Evolutionary conservation across 352 stramenopile species (phyloP).

Genomic region (Phytophthora citrophthora): DNA sequence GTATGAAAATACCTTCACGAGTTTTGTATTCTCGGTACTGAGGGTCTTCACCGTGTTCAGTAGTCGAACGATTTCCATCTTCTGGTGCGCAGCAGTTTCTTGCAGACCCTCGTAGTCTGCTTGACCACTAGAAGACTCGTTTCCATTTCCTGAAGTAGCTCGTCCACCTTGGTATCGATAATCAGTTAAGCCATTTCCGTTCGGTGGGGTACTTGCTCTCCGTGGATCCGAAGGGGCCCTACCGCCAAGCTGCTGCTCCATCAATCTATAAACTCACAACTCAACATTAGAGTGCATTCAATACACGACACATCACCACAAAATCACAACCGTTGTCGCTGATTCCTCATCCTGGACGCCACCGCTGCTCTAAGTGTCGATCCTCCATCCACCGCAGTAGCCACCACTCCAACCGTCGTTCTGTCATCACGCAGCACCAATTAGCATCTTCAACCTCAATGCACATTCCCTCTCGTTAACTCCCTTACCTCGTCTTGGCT

Average conservation of each 20-base stretch:
- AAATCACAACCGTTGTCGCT: slow-evolving; percentile 53
- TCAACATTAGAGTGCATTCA: slow-evolving; percentile 5
- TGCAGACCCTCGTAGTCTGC: slow-evolving; percentile 55
- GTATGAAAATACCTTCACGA: slow-evolving; percentile 65
- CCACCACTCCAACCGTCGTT: slow-evolving; percentile 58
- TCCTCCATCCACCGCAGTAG: slow-evolving; percentile 72
- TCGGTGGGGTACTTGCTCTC: slow-evolving; percentile 23
- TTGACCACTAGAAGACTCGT: slow-evolving; percentile 4
- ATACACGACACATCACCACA: not conserved
- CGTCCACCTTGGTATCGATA: slow-evolving; percentile 28
- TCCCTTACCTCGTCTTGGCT: slow-evolving; percentile 59
- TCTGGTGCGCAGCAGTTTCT: slow-evolving; percentile 71
- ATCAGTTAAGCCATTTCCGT: slow-evolving; percentile 8
- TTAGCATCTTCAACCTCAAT: not conserved
- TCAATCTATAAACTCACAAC: slow-evolving; percentile 50
- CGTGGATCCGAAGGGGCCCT: slow-evolving; percentile 44
- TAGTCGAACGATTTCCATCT: slow-evolving; percentile 83
- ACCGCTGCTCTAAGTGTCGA: slow-evolving; percentile 81
- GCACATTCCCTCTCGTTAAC: not conserved
- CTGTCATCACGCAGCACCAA: slow-evolving; percentile 22
- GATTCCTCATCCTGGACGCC: slow-evolving; percentile 84
- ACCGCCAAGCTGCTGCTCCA: slow-evolving; percentile 80
- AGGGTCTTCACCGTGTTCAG: slow-evolving; percentile 88
- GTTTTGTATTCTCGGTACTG: slow-evolving; percentile 83
- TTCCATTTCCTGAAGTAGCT: not conserved